A percentile compares a stretch with the other conserved stretches of the same genome.
Evolutionary conservation across 1,139 yeast genomes (phyloP).

Genomic region (Hemisphaericaspora xylofermentans): DNA sequence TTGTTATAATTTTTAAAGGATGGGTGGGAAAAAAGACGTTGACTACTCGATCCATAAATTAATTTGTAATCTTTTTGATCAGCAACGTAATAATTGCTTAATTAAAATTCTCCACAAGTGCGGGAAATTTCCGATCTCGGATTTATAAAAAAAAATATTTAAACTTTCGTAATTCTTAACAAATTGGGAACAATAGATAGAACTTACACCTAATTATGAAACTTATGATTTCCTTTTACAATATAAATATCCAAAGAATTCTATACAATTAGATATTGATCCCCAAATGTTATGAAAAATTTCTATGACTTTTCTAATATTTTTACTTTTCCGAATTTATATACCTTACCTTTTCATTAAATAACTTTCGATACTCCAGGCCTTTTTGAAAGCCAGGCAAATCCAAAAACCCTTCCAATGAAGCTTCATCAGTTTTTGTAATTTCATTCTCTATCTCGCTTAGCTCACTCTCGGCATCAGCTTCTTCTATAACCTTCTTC

Average conservation of each 20-base stretch:
- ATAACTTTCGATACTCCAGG: slow-evolving; percentile 8
- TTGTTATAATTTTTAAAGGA: too few species aligned
- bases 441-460: slow-evolving; percentile 23
- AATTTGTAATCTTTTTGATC: neutral
- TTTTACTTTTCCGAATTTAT: slow-evolving; percentile 2
- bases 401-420: slow-evolving; percentile 9
- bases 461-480: slow-evolving; percentile 22
- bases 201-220: neutral
- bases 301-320: neutral
- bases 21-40: too few species aligned
- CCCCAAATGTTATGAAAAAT: neutral
- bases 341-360: slow-evolving; percentile 8
- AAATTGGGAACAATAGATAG: neutral
- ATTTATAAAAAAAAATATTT: neutral
- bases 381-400: slow-evolving; percentile 6
- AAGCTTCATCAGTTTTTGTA: slow-evolving; percentile 17
- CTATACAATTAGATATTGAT: neutral
- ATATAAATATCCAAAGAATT: neutral
- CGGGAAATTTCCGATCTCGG: slow-evolving; percentile 2
- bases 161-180: neutral
- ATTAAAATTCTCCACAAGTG: too few species aligned
- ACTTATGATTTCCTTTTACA: too few species aligned
- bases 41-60: too few species aligned
- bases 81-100: too few species aligned
- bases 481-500: slow-evolving; percentile 8